phyloP scores from a whole-genome alignment of 768 basidiomycete species.

The Lactarius deliciosus region DNA sequence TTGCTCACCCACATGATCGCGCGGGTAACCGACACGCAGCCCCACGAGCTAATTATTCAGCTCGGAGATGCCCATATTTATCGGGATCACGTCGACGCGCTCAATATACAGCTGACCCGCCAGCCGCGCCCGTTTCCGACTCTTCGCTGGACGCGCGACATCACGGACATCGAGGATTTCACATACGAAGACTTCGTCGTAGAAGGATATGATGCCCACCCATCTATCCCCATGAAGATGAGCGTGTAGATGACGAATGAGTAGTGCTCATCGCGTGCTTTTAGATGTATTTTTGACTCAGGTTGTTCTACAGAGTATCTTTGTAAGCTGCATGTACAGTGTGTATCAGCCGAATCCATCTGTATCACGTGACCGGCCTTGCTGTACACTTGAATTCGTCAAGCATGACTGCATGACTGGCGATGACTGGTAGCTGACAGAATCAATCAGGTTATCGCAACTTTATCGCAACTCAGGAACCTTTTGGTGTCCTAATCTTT shows the following conservation, averaged over 20 bases:
- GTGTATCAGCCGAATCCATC: not conserved
- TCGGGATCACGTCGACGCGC: constrained; percentile 85
- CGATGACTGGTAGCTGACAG: constrained; percentile 6
- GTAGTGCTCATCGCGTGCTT: not conserved
- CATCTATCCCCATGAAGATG: constrained; percentile 94
- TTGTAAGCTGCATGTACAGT: not conserved
- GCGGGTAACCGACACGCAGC: constrained; percentile 80
- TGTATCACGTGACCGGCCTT: constrained; percentile 8
- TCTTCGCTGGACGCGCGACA: constrained; percentile 66
- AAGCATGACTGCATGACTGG: not conserved
- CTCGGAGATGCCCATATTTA: constrained; percentile 99
- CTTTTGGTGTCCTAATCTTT: not conserved
- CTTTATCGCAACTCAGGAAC: no score
- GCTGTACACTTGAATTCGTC: not conserved
- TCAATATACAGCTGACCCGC: constrained; percentile 76
- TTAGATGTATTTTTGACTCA: constrained; percentile 6
- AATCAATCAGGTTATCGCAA: not conserved
- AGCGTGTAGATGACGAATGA: constrained; percentile 54
- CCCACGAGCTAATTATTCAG: constrained; percentile 91
- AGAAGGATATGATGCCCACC: constrained; percentile 83
- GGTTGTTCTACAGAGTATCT: constrained; percentile 1
- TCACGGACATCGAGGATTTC: constrained; percentile 78
- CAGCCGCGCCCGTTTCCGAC: constrained; percentile 83
- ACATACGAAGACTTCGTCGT: constrained; percentile 77
- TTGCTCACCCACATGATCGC: constrained; percentile 98